phyloP scores from a whole-genome alignment of 441 rosid genomes.

The Pelargonium australe region DNA sequence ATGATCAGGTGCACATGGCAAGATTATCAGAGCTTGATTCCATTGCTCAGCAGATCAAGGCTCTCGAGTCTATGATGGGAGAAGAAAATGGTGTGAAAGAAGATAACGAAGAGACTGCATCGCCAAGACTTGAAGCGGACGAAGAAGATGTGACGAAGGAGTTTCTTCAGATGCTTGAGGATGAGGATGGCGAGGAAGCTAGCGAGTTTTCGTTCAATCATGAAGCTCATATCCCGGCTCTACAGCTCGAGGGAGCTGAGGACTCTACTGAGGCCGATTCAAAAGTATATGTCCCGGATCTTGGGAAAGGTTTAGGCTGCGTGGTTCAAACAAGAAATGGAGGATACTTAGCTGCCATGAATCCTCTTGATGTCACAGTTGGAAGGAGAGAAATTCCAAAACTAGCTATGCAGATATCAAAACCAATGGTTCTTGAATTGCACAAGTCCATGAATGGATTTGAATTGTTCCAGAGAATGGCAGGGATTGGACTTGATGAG shows the following conservation, averaged over 20 bases:
- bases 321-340: slow-evolving; percentile 87
- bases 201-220: slow-evolving; percentile 25
- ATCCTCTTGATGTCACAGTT: slow-evolving; percentile 56
- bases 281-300: slow-evolving; percentile 59
- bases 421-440: slow-evolving; percentile 48
- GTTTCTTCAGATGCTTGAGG: slow-evolving; percentile 80
- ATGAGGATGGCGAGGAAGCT: slow-evolving; percentile 35
- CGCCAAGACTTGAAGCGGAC: slow-evolving; percentile 66
- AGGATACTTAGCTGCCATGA: slow-evolving; percentile 79
- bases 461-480: slow-evolving; percentile 67
- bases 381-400: slow-evolving; percentile 69
- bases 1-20: slow-evolving; percentile 48
- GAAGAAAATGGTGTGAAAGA: slow-evolving; percentile 33
- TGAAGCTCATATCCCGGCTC: slow-evolving; percentile 34
- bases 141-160: slow-evolving; percentile 80
- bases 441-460: slow-evolving; percentile 43
- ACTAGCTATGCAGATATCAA: slow-evolving; percentile 84
- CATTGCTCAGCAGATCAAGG: slow-evolving; percentile 81
- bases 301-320: slow-evolving; percentile 78
- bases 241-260: slow-evolving; percentile 45
- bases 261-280: slow-evolving; percentile 43
- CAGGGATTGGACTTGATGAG: slow-evolving; percentile 47
- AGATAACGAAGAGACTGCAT: slow-evolving; percentile 36
- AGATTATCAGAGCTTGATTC: slow-evolving; percentile 73
- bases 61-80: slow-evolving; percentile 75